A percentile compares a stretch with the other conserved stretches of the same genome.
Evolutionary conservation across 2,329 filamentous ascomycete genomes (phyloP).

Genomic region (Fusarium napiforme): DNA sequence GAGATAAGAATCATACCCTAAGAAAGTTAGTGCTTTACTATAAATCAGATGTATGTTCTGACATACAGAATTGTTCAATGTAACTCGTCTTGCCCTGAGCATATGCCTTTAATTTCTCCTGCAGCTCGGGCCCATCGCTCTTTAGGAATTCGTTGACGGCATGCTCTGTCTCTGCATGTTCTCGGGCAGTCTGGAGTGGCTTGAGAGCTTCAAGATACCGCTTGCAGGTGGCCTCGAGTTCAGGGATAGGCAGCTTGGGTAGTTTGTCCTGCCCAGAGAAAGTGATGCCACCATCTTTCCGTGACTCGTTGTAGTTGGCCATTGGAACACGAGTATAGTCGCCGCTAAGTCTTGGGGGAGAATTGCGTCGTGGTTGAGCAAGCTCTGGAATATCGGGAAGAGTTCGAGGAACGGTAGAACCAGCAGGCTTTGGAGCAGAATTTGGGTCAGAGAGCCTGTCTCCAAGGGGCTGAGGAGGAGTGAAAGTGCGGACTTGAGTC

Average conservation of each 20-base stretch:
- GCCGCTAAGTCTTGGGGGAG: constrained; percentile 41
- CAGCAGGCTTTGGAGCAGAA: constrained; percentile 35
- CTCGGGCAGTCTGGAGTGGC: constrained; percentile 82
- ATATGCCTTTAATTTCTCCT: constrained; percentile 91
- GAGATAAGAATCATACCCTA: constrained; percentile 98
- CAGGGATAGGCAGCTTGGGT: constrained; percentile 92
- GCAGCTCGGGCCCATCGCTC: constrained; percentile 82
- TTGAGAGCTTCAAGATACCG: constrained; percentile 83
- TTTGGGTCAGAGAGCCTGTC: constrained; percentile 68
- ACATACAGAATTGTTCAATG: constrained; percentile 95
- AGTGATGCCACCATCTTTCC: constrained; percentile 78
- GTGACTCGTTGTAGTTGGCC: constrained; percentile 62
- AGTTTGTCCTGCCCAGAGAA: constrained; percentile 90
- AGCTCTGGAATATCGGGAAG: constrained; percentile 51
- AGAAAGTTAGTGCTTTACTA: constrained; percentile 13
- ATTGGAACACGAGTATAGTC: constrained; percentile 61
- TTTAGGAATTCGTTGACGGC: constrained; percentile 86
- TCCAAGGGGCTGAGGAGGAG: constrained; percentile 77
- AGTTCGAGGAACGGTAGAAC: constrained; percentile 54
- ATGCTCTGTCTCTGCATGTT: constrained; percentile 83
- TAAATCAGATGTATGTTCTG: neutral
- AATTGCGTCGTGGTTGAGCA: constrained; percentile 36
- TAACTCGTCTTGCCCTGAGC: constrained; percentile 92
- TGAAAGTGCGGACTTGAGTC: constrained; percentile 55
- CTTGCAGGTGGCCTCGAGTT: constrained; percentile 79